Conservation (phyloP, 2,329 filamentous ascomycete species). For the Orbilia javanica region DNA sequence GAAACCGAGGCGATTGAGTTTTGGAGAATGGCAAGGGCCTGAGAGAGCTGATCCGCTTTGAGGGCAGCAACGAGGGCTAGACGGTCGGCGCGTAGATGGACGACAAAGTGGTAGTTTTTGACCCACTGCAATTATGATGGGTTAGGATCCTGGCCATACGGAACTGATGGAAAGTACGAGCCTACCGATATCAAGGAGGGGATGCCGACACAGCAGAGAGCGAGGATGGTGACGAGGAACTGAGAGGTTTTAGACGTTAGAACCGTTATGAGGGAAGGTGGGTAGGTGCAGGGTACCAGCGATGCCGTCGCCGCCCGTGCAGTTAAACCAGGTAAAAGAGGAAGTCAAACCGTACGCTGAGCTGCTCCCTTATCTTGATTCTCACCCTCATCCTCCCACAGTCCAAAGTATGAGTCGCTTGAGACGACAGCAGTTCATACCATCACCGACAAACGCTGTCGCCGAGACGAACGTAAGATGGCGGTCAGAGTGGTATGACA, state of each 20-base stretch:
- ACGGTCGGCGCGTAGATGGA: constrained; percentile 71
- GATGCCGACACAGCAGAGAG: constrained; percentile 80
- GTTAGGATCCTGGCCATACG: background rate
- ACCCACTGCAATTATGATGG: constrained; percentile 68
- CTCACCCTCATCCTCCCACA: constrained; percentile 72
- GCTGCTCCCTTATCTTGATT: constrained; percentile 87
- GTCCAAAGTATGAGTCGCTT: background rate
- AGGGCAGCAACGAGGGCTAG: constrained; percentile 84
- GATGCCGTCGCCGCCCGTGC: background rate
- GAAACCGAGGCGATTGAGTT: constrained; percentile 79
- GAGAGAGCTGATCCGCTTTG: constrained; percentile 83
- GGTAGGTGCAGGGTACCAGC: no score
- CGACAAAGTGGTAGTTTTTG: constrained; percentile 74
- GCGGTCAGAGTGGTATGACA: background rate
- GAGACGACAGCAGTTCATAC: constrained; percentile 33
- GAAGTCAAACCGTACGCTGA: constrained; percentile 68
- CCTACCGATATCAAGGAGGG: constrained; percentile 76
- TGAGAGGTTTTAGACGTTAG: background rate
- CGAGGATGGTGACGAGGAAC: constrained; percentile 75
- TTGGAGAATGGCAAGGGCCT: constrained; percentile 82
- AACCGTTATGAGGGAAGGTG: background rate
- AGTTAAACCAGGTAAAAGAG: background rate
- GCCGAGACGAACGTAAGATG: background rate
- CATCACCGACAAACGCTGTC: constrained; percentile 16
- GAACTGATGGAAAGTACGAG: background rate